Evolutionary conservation across 768 basidiomycete genomes (phyloP), one percentile per base, ranked within the genome.

Genomic region (Calocera viscosa): DNA sequence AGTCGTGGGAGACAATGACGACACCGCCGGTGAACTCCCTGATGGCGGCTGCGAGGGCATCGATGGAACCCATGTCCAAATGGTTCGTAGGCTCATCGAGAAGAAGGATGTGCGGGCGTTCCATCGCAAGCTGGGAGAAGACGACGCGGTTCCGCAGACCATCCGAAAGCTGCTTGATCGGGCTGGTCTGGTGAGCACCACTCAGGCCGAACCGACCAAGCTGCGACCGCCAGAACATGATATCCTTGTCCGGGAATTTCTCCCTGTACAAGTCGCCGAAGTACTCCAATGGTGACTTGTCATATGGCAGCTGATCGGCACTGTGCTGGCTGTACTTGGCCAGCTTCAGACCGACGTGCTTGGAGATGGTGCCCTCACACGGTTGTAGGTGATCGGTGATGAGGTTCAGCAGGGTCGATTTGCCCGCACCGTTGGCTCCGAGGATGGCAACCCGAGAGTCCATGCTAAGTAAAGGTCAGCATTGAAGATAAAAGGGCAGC

Each of bases 261-360:
- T 84, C 77, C 39, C 77, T 69, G 78, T 94, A 99, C 64, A 89
- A 76, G 17, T 72, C 73, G 77, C 94, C 91, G 81, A 99, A 91
- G 79, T 98, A 92, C 77, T 98, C 96, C 72, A 98, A 82, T 1
- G 96, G 94, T 28, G 85, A 81, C 74, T 83, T 83, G 69, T 94
- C 87, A 77, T 96, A 99, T 28, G 96, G 96, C 11, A 99, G 85
- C 77, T 99, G 96, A 77, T 99, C 96, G 32, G 96, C 94, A 65
- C 89, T 91, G 80, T 99, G 96, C 79, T 99, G 96, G 3, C 90
- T 93, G 82, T 99, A 99, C 78, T 98, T 99, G 71, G 94, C 91
- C 67, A 99, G 85, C 77, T 99, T 99, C 72, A 99, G 84, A 22
- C 81, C 82, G 47, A 88, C 80, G 76, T 99, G 96, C 73, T 91